These are phyloP conservation scores for Paramecium pentaurelia DNA, from an alignment of 73 alveolate genomes.

Conservation along the genomic window DNA sequence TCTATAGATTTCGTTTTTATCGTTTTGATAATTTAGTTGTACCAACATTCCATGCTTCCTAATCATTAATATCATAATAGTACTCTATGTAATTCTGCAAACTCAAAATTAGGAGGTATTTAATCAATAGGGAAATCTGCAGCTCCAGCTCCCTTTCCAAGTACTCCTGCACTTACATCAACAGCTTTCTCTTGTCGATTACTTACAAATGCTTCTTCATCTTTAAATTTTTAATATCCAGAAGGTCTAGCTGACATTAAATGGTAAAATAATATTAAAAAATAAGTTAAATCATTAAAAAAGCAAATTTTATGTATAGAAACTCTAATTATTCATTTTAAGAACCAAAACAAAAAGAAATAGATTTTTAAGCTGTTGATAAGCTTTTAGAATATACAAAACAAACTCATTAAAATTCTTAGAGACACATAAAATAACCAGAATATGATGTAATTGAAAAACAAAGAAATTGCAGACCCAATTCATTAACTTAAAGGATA, in stretches of 20 bases:
- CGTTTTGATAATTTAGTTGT: background rate
- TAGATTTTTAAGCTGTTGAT: background rate
- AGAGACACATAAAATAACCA: background rate
- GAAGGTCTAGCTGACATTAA: slow-evolving; percentile 17
- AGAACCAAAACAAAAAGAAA: background rate
- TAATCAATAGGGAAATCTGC: background rate
- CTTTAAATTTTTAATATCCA: background rate
- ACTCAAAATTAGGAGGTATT: slow-evolving; percentile 37
- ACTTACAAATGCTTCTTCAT: background rate
- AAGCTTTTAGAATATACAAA: background rate
- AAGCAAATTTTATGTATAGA: background rate
- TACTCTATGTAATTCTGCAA: slow-evolving; percentile 21
- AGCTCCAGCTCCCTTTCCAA: background rate
- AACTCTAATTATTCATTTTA: background rate
- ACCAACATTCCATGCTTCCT: slow-evolving; percentile 46
- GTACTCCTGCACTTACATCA: background rate
- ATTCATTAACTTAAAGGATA: background rate
- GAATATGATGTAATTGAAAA: background rate
- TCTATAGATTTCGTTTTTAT: background rate
- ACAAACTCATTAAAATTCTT: background rate
- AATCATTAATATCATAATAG: background rate
- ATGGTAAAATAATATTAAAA: background rate
- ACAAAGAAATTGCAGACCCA: background rate
- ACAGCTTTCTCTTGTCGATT: background rate
- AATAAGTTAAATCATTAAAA: background rate